Percentiles rank a stretch among this genome's conserved stretches.
These are phyloP conservation scores for Apiospora marii DNA, from an alignment of 2,329 filamentous ascomycete genomes.

Conservation along the genomic window DNA sequence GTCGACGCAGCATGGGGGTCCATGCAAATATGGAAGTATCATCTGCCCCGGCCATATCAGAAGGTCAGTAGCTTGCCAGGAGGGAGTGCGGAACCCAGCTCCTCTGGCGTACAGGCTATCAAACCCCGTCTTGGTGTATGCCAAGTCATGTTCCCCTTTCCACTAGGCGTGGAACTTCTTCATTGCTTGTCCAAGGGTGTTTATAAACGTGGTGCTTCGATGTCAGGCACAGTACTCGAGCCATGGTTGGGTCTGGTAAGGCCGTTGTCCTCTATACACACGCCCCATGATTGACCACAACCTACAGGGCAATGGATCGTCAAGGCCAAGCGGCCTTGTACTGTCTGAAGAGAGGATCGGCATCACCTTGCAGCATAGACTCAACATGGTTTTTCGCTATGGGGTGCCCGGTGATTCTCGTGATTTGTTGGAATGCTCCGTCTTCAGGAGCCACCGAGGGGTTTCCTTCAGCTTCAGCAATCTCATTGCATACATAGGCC, in stretches of 20 bases:
- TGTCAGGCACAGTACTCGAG: background rate
- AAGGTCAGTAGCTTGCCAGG: background rate
- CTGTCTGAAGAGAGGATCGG: conserved; percentile 16
- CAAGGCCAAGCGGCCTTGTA: background rate
- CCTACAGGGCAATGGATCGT: background rate
- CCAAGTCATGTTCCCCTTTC: background rate
- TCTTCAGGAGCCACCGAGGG: background rate
- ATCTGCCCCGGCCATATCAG: background rate
- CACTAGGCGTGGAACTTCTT: background rate
- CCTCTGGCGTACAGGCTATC: background rate
- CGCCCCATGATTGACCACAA: background rate
- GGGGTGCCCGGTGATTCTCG: background rate
- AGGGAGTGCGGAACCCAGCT: background rate
- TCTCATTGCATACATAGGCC: background rate
- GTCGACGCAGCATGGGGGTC: background rate
- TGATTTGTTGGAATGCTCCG: conserved; percentile 11
- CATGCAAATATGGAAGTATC: background rate
- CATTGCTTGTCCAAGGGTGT: background rate
- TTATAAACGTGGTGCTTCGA: background rate
- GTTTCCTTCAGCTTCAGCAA: background rate
- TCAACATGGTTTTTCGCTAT: background rate
- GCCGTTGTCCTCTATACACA: background rate
- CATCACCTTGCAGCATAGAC: background rate
- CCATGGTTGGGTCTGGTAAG: background rate
- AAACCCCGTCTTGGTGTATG: background rate